Evolutionary conservation across 1,284 basidiomycete species (phyloP).

Genomic region (Tremellales sp.): DNA sequence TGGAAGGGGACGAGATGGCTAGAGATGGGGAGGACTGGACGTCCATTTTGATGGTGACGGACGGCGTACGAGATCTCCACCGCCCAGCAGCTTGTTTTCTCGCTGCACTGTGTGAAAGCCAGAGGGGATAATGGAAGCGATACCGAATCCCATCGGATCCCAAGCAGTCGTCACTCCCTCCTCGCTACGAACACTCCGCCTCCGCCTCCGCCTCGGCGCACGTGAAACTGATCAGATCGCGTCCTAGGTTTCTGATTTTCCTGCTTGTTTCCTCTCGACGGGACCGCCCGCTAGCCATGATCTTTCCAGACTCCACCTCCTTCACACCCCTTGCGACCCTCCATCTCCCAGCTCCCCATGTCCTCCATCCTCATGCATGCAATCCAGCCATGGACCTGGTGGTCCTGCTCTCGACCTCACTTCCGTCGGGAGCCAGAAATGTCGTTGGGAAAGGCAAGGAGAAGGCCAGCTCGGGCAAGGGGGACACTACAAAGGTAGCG

Average conservation of each 20-base stretch:
- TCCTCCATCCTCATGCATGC: conserved; percentile 38
- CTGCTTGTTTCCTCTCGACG: no score
- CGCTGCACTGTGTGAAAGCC: no score
- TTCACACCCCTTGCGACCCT: conserved; percentile 35
- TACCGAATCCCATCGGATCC: no score
- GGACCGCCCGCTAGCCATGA: conserved; percentile 10
- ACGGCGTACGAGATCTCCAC: no score
- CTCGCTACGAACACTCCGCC: no score
- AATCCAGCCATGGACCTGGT: conserved; percentile 46
- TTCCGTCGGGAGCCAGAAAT: background rate
- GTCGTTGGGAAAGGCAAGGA: conserved; percentile 23
- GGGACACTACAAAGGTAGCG: conserved; percentile 14
- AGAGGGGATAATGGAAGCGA: no score
- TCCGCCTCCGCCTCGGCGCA: no score
- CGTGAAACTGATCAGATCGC: no score
- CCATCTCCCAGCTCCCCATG: conserved; percentile 16
- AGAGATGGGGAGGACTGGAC: background rate
- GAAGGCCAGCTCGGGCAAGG: conserved; percentile 7
- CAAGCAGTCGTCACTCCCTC: no score
- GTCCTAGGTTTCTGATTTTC: no score
- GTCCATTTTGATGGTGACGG: no score
- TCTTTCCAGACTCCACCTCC: conserved; percentile 15
- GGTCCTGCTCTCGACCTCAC: conserved; percentile 19
- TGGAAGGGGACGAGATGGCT: background rate
- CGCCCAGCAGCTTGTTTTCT: no score